Conservation (phyloP, 257 asterid genomes). For the Solanum chmielewskii region DNA sequence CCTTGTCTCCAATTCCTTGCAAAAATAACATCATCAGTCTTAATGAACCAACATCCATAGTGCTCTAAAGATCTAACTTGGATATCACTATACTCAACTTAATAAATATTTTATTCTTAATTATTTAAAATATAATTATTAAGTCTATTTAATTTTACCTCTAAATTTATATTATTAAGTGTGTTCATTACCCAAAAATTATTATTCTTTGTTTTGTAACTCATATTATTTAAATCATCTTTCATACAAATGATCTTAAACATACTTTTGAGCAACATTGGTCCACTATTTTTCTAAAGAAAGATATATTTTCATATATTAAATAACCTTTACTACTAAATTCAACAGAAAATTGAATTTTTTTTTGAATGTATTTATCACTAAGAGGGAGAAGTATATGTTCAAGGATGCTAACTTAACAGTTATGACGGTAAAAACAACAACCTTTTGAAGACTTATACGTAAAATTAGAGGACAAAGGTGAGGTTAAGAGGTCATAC, state of each 20-base stretch:
- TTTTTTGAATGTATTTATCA: no score
- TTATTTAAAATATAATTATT: no score
- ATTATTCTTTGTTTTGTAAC: no score
- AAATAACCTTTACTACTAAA: background rate
- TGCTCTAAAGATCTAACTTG: constrained; percentile 19
- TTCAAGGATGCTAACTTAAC: background rate
- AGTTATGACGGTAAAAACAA: background rate
- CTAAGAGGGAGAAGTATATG: background rate
- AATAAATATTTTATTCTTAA: no score
- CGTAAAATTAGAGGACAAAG: background rate
- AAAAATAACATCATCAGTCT: background rate
- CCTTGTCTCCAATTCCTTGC: constrained; percentile 13
- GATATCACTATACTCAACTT: background rate
- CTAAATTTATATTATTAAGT: background rate
- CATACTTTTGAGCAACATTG: background rate
- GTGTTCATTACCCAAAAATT: background rate
- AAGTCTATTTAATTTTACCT: background rate
- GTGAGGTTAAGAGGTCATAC: background rate
- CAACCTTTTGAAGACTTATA: background rate
- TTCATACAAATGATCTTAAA: background rate
- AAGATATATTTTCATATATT: background rate
- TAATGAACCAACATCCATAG: constrained; percentile 5
- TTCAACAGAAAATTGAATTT: background rate
- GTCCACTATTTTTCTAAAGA: background rate
- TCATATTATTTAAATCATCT: background rate